Percentiles rank a stretch among this genome's conserved stretches.
phyloP scores from a whole-genome alignment of 306 rosid species.

The Lagenaria siceraria region DNA sequence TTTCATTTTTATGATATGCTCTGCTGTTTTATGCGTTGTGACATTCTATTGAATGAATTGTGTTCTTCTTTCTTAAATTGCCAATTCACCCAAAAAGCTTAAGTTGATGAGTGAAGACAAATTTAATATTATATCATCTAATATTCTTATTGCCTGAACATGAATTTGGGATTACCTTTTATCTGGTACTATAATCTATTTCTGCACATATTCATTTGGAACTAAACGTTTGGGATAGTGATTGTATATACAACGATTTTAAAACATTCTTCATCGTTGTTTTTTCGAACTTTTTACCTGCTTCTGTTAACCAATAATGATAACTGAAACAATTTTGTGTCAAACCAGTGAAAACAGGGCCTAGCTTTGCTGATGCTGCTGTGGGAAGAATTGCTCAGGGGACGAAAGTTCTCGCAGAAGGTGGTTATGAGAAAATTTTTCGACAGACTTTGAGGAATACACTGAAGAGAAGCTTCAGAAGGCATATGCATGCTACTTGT shows the following conservation, averaged over 20 bases:
- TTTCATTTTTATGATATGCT: not conserved
- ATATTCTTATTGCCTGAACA: not conserved
- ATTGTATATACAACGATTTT: not conserved
- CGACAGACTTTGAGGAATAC: conserved; percentile 64
- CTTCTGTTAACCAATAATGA: not conserved
- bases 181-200: not conserved
- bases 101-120: no score
- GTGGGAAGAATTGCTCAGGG: conserved; percentile 95
- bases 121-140: no score
- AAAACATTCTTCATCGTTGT: not conserved
- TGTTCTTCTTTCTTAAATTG: no score
- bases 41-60: not conserved
- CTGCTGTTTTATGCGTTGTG: not conserved
- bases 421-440: conserved; percentile 94
- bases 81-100: no score
- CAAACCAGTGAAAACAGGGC: conserved; percentile 79
- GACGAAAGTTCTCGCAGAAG: conserved; percentile 93
- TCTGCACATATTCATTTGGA: not conserved
- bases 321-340: not conserved
- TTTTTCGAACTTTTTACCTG: not conserved
- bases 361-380: conserved; percentile 93
- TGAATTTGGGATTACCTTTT: not conserved
- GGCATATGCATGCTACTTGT: conserved; percentile 79
- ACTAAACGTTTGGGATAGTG: not conserved
- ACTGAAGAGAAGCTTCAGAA: conserved; percentile 70